Conservation (phyloP, 192 early-diverging fungal species). For the Linnemannia exigua region DNA sequence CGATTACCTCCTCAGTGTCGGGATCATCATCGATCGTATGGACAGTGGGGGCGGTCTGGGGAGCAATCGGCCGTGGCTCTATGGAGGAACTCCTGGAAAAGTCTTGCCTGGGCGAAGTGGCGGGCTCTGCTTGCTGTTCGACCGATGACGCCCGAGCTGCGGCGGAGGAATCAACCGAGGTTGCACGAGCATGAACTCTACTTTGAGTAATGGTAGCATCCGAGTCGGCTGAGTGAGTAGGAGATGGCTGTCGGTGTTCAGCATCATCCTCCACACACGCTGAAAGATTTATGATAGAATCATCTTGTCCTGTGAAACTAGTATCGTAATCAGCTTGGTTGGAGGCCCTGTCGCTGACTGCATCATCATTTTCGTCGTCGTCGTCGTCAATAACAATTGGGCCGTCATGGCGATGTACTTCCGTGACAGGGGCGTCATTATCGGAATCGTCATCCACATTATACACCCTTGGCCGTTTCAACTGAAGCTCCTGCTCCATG, state of each 20-base stretch:
- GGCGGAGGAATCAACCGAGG: not conserved
- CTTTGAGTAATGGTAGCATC: slow-evolving; percentile 17
- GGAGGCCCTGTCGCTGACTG: not conserved
- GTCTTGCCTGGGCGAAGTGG: not conserved
- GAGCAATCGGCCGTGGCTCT: not conserved
- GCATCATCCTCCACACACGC: not conserved
- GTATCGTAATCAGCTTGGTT: slow-evolving; percentile 20
- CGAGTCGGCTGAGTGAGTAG: slow-evolving; percentile 12
- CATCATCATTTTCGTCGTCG: not conserved
- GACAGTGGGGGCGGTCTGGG: not conserved
- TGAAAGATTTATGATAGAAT: not conserved
- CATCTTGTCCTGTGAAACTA: slow-evolving; percentile 8
- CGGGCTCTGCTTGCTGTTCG: not conserved
- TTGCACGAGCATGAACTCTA: not conserved
- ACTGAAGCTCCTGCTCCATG: not conserved
- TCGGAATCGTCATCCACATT: slow-evolving; percentile 17
- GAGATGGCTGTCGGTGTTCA: not conserved
- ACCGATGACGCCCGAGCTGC: not conserved
- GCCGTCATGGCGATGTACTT: not conserved
- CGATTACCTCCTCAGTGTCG: slow-evolving; percentile 30
- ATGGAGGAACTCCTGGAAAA: not conserved
- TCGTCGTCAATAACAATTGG: slow-evolving; percentile 35
- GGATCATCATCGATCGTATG: slow-evolving; percentile 13
- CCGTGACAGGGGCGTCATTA: not conserved
- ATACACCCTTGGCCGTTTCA: slow-evolving; percentile 17